These are phyloP conservation scores for Arctostaphylos glauca DNA, from an alignment of 148 eudicot species.

Conservation along the genomic window DNA sequence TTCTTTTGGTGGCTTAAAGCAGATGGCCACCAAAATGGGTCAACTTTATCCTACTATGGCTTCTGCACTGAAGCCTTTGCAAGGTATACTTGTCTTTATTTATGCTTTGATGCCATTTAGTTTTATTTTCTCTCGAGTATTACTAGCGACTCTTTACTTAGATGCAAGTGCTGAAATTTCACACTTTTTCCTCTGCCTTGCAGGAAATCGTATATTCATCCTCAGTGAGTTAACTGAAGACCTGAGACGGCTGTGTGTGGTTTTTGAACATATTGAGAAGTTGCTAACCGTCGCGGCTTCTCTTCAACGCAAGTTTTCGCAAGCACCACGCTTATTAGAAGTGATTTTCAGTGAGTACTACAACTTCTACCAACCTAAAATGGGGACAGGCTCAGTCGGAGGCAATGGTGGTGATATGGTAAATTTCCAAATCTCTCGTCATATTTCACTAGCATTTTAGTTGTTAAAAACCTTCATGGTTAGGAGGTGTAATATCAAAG, in stretches of 20 bases:
- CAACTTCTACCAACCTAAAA: conserved; percentile 56
- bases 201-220: conserved; percentile 50
- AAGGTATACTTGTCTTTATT: conserved; percentile 43
- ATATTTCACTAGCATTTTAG: not conserved
- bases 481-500: not conserved
- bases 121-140: not conserved
- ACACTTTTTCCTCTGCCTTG: conserved; percentile 9
- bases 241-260: conserved; percentile 54
- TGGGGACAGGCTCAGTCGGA: conserved; percentile 45
- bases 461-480: not conserved
- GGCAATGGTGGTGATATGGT: conserved; percentile 38
- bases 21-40: conserved; percentile 63
- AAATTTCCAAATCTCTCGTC: conserved; percentile 12
- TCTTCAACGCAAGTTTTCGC: conserved; percentile 74
- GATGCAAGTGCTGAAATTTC: not conserved
- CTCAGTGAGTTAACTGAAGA: conserved; percentile 58
- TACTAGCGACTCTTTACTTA: not conserved
- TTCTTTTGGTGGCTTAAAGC: conserved; percentile 58
- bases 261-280: conserved; percentile 68
- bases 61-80: conserved; percentile 58
- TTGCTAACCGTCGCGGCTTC: conserved; percentile 67
- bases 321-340: conserved; percentile 58
- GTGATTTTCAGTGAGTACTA: conserved; percentile 64
- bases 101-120: not conserved
- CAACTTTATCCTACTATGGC: conserved; percentile 75